Conservation (phyloP, 306 rosid species). For the Glycine tomentella region DNA sequence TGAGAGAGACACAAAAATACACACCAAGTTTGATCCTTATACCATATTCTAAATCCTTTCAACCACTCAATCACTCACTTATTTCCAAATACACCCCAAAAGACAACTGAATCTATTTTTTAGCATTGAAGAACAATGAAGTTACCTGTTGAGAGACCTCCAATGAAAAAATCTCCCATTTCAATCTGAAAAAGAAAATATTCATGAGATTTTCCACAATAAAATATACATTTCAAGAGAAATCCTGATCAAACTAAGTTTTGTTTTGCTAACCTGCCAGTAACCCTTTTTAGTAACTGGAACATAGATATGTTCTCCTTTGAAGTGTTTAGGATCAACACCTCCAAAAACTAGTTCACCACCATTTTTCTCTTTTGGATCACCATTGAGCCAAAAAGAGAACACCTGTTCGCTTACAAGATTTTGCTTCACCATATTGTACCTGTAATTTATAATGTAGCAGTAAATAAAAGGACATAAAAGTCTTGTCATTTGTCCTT, state of each 20-base stretch:
- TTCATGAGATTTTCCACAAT: conserved; percentile 14
- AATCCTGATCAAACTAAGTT: conserved; percentile 9
- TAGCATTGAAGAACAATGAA: conserved; percentile 30
- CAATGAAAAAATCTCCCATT: conserved; percentile 81
- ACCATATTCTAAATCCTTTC: conserved; percentile 37
- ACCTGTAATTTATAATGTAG: conserved; percentile 60
- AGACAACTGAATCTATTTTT: conserved; percentile 1
- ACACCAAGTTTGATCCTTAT: neutral
- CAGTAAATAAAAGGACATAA: conserved; percentile 18
- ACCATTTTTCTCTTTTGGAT: conserved; percentile 59
- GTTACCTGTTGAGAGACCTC: conserved; percentile 79
- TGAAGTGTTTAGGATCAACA: conserved; percentile 70
- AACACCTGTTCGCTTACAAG: conserved; percentile 74
- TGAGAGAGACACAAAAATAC: conserved; percentile 1
- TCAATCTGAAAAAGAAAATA: conserved; percentile 62
- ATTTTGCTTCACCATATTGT: conserved; percentile 71
- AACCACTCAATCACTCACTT: conserved; percentile 22
- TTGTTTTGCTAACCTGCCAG: conserved; percentile 76
- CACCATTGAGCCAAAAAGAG: conserved; percentile 92
- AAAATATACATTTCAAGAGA: conserved; percentile 20
- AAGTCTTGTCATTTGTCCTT: conserved; percentile 4
- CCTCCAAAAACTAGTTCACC: conserved; percentile 91
- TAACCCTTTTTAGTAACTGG: conserved; percentile 85
- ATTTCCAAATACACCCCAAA: conserved; percentile 29
- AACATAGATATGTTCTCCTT: conserved; percentile 80